Percentiles rank a stretch among this genome's conserved stretches.
phyloP scores from a whole-genome alignment of 169 alveolate species.

The Eimeria mitis region DNA sequence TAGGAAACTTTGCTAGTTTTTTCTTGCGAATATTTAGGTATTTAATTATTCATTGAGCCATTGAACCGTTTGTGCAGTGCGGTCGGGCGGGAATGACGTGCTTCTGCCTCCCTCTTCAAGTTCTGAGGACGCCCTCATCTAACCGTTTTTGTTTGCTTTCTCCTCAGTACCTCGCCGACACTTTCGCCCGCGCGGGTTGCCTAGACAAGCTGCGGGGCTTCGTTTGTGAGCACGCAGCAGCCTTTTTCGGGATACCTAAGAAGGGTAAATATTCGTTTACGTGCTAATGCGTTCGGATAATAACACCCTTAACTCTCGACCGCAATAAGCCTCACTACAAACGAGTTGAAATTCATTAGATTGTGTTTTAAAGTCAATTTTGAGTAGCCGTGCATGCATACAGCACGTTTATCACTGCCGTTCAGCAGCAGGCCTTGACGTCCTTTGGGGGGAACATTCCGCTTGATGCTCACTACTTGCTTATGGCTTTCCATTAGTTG shows the following conservation, averaged over 20 bases:
- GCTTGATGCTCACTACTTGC: not conserved
- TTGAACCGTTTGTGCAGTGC: not conserved
- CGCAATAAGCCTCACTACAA: not conserved
- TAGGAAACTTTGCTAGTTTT: not conserved
- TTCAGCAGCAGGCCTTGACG: not conserved
- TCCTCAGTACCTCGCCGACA: constrained; percentile 79
- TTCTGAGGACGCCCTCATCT: not conserved
- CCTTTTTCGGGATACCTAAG: constrained; percentile 66
- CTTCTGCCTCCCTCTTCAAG: not conserved
- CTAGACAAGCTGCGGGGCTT: constrained; percentile 75
- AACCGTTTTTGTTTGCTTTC: not conserved
- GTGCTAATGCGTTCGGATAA: not conserved
- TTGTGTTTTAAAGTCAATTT: not conserved
- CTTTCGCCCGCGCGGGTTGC: constrained; percentile 69
- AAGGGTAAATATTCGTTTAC: constrained; percentile 31
- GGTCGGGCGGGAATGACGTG: not conserved
- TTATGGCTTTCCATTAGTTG: not conserved
- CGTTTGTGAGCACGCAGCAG: constrained; percentile 74
- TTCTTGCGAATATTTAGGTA: not conserved
- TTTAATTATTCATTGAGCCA: not conserved
- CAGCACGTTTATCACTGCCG: not conserved
- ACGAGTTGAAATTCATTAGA: not conserved
- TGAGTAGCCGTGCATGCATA: not conserved
- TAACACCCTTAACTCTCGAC: not conserved
- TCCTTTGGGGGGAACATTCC: not conserved